Evolutionary conservation across 2,329 filamentous ascomycete species (phyloP).

Genomic region (Orbilia quercus): DNA sequence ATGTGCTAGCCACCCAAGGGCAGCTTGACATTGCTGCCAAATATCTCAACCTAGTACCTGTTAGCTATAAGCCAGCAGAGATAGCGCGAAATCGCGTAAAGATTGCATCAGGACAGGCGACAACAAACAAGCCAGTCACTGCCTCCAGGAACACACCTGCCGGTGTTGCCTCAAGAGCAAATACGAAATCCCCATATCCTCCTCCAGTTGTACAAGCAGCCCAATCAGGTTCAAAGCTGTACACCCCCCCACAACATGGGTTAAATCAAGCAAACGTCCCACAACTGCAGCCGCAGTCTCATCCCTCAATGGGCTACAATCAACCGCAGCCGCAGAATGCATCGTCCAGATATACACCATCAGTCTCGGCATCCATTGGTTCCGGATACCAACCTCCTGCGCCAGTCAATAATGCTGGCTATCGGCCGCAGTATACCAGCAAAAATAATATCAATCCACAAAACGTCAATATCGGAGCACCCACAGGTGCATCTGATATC

Average conservation of each 20-base stretch:
- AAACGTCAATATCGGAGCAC: too few species aligned
- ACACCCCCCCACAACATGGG: conserved; percentile 38
- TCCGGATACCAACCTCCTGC: conserved; percentile 64
- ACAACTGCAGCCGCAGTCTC: conserved; percentile 11
- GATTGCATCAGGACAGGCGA: conserved; percentile 79
- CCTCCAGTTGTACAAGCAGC: conserved; percentile 24
- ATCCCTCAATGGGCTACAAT: conserved; percentile 13
- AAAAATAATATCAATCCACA: too few species aligned
- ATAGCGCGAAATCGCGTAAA: conserved; percentile 85
- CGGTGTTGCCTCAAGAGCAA: conserved; percentile 60
- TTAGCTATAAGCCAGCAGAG: conserved; percentile 85
- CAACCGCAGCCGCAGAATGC: conserved; percentile 20
- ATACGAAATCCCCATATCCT: conserved; percentile 61
- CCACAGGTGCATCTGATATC: too few species aligned
- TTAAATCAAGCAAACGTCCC: too few species aligned
- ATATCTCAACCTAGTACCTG: conserved; percentile 87
- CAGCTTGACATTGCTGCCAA: conserved; percentile 86
- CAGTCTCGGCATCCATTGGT: conserved; percentile 59
- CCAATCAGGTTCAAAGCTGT: conserved; percentile 50
- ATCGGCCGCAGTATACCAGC: conserved; percentile 41
- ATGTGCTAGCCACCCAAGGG: conserved; percentile 90
- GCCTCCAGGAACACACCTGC: conserved; percentile 21
- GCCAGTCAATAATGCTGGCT: conserved; percentile 69
- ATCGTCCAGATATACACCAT: conserved; percentile 58
- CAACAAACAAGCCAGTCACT: conserved; percentile 60